Evolutionary conservation across 345 rosid genomes (phyloP), one percentile per base, ranked within the genome.

Genomic region (Gossypium sturtianum): DNA sequence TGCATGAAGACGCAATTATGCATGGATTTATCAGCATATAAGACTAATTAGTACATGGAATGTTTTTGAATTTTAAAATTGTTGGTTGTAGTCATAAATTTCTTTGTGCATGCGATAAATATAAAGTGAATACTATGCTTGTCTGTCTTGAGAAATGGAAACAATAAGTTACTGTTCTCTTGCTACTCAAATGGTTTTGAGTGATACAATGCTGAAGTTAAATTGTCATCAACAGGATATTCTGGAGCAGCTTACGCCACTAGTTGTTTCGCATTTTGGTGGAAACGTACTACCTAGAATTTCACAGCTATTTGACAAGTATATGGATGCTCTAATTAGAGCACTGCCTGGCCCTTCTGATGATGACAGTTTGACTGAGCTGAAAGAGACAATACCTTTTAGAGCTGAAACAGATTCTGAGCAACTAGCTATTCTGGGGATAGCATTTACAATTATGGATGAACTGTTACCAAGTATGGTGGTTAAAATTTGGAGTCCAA

Each of bases 391-490:
- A 41, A 76, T 86, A 76, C 87, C 86, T 12, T 89, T 90, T 67
- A 87, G 94, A 85, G 94, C 91, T 77, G 98, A 93, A 86, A 95
- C 98, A 1, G 99, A 95, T 80, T 84, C 96, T 0, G 93, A 95
- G 80, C 93, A 91, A 81, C 97, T 95, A 77, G 90, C 94, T 22
- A 89, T 95, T 84, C 84, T 95, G 80, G 99, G 99, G 78, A 82
- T 87, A 73, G 98, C 99, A 49, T 95, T 93, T 85, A 91, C 98
- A 51, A 83, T 95, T 71, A 81, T 87, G 25, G 99, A 95, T 76
- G 97, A 93, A 83, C 86, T 93, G 22, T 80, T 95, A 71, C 98
- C 97, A 4, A 82, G 79, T 72, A 82, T 83, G 54, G 87, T 93
- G 16, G 63, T 80, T 71, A 83, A 79, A 77, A 86, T 88, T 76